These are phyloP conservation scores for Colletotrichum lentis DNA, from an alignment of 2,329 filamentous ascomycete genomes.

Conservation along the genomic window DNA sequence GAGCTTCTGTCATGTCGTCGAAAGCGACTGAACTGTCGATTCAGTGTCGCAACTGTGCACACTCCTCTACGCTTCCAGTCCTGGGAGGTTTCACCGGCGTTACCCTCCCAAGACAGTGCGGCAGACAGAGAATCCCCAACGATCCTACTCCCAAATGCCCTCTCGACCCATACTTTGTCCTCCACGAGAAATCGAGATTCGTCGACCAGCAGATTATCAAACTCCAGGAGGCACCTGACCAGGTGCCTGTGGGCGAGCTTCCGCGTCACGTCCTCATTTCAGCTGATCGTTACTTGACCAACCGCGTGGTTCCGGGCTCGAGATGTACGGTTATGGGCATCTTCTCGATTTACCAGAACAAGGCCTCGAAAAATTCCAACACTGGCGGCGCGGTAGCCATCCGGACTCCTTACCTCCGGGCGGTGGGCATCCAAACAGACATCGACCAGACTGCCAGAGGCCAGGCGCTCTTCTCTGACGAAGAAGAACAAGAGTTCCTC, in stretches of 20 bases:
- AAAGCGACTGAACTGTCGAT: conserved; percentile 90
- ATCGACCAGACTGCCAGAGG: conserved; percentile 90
- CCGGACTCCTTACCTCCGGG: conserved; percentile 90
- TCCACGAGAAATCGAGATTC: conserved; percentile 92
- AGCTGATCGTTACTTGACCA: conserved; percentile 94
- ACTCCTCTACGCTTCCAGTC: conserved; percentile 74
- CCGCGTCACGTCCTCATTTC: conserved; percentile 94
- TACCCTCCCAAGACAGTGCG: conserved; percentile 82
- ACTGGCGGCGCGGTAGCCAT: conserved; percentile 88
- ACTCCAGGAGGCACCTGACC: conserved; percentile 94
- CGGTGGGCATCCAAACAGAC: conserved; percentile 91
- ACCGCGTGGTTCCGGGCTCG: conserved; percentile 93
- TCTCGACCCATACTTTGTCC: conserved; percentile 92
- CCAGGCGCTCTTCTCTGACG: conserved; percentile 83
- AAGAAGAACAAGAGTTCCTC: conserved; percentile 95
- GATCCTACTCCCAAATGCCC: conserved; percentile 81
- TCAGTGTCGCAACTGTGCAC: conserved; percentile 85
- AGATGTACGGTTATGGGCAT: conserved; percentile 96
- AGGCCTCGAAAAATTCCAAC: conserved; percentile 79
- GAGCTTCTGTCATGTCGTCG: conserved; percentile 93
- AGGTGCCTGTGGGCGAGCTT: conserved; percentile 95
- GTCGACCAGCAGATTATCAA: conserved; percentile 99
- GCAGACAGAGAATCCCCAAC: conserved; percentile 66
- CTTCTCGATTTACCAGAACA: conserved; percentile 97
- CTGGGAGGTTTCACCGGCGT: conserved; percentile 88